These are phyloP conservation scores for Tolypocladium capitatum DNA, from an alignment of 2,329 filamentous ascomycete species.

Conservation along the genomic window DNA sequence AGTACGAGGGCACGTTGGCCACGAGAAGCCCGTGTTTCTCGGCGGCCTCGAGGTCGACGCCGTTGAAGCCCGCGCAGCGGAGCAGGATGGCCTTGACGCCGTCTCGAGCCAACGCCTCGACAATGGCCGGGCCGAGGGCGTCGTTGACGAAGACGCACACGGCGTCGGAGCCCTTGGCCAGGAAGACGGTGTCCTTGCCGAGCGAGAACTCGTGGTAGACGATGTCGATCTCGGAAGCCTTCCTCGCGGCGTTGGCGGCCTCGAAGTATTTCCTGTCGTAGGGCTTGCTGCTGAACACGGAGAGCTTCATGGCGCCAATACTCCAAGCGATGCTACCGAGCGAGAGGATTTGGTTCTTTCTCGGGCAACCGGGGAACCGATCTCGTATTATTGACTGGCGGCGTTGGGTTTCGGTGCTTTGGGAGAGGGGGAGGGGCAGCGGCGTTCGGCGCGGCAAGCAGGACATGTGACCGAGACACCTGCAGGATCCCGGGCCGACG, in stretches of 20 bases:
- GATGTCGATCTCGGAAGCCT: constrained; percentile 19
- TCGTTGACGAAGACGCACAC: constrained; percentile 61
- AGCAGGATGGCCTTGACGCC: constrained; percentile 48
- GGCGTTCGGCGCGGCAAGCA: too few relatives aligned
- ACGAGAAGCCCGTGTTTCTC: constrained; percentile 43
- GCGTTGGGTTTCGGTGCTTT: too few relatives aligned
- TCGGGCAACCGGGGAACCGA: too few relatives aligned
- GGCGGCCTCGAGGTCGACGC: constrained; percentile 47
- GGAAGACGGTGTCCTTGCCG: constrained; percentile 37
- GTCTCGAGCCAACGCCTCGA: constrained; percentile 31
- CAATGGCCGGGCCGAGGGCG: constrained; percentile 34
- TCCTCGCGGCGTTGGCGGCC: constrained; percentile 20
- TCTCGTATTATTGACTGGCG: too few relatives aligned
- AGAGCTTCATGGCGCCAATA: constrained; percentile 34
- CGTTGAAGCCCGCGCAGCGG: constrained; percentile 57
- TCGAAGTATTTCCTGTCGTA: constrained; percentile 20
- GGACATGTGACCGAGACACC: too few relatives aligned
- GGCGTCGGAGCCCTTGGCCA: constrained; percentile 39
- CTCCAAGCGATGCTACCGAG: too few relatives aligned
- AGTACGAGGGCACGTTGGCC: constrained; percentile 55
- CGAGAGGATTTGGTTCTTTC: too few relatives aligned
- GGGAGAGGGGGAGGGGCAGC: too few relatives aligned
- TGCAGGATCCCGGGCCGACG: too few relatives aligned
- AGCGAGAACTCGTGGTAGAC: constrained; percentile 47
- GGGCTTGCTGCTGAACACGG: constrained; percentile 36